A percentile compares a stretch with the other conserved stretches of the same genome.
These are phyloP conservation scores for Apophysomyces sp. DNA, from an alignment of 371 early-diverging fungal species.

Conservation along the genomic window DNA sequence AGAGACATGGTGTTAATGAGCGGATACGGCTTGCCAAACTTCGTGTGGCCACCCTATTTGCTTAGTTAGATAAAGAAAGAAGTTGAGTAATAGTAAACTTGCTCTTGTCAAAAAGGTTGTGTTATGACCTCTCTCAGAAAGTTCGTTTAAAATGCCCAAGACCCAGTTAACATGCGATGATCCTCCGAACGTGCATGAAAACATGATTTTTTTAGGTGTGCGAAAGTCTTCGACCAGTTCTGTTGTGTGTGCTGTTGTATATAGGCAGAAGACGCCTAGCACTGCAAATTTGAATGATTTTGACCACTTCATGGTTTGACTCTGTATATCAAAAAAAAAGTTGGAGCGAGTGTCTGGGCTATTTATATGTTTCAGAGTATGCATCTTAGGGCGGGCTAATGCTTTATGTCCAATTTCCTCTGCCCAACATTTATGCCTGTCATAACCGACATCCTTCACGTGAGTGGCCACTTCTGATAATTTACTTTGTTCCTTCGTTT, in stretches of 20 bases:
- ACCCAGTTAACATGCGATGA: conserved; percentile 12
- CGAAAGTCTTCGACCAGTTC: not conserved
- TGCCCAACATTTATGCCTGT: no score
- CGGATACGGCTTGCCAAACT: conserved; percentile 13
- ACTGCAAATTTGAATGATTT: not conserved
- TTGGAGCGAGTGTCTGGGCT: no score
- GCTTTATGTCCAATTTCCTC: no score
- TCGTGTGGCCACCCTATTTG: conserved; percentile 16
- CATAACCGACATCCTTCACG: no score
- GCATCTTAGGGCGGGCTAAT: no score
- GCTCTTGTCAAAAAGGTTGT: conserved; percentile 6
- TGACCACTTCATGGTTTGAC: not conserved
- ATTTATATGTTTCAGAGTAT: no score
- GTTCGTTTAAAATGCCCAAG: conserved; percentile 1
- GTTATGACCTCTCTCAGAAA: conserved; percentile 6
- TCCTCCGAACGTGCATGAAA: conserved; percentile 2
- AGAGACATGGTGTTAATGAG: conserved; percentile 5
- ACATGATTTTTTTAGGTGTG: conserved; percentile 6
- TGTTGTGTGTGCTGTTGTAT: not conserved
- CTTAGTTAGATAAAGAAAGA: not conserved
- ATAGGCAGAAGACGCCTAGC: not conserved
- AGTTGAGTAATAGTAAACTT: not conserved
- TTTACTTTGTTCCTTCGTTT: no score
- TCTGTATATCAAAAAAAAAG: no score
- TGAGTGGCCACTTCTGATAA: no score